phyloP scores from a whole-genome alignment of 768 basidiomycete genomes.

The Auricularia cornea region DNA sequence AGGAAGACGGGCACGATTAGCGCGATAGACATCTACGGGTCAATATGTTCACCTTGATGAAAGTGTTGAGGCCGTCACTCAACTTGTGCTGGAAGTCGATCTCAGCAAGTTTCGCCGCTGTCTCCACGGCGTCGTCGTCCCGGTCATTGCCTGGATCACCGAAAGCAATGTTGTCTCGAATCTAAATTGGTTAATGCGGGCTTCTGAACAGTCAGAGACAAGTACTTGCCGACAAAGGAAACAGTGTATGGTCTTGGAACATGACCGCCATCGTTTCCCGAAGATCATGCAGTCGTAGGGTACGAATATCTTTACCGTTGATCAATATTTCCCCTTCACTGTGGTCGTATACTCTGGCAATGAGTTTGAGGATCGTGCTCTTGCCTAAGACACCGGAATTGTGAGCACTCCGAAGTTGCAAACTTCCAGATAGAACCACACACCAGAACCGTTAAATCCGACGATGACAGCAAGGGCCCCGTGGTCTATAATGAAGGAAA shows the following conservation, averaged over 20 bases:
- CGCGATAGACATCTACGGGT: too few relatives aligned
- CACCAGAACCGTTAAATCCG: constrained; percentile 64
- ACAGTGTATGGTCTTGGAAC: constrained; percentile 76
- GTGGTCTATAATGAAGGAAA: constrained; percentile 60
- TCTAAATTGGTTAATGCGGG: constrained; percentile 34
- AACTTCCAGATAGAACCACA: neutral
- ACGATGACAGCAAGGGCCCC: constrained; percentile 79
- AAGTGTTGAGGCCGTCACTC: constrained; percentile 60
- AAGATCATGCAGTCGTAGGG: constrained; percentile 51
- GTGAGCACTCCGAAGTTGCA: too few relatives aligned
- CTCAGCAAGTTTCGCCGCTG: constrained; percentile 64
- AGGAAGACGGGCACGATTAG: constrained; percentile 27
- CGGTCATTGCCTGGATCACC: constrained; percentile 51
- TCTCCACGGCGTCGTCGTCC: constrained; percentile 47
- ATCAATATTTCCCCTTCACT: constrained; percentile 60
- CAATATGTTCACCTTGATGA: constrained; percentile 13
- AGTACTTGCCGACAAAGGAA: constrained; percentile 59
- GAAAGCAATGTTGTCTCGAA: constrained; percentile 68
- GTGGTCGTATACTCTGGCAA: constrained; percentile 62
- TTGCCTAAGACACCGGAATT: constrained; percentile 39
- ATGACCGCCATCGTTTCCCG: constrained; percentile 58
- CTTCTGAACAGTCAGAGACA: neutral
- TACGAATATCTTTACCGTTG: constrained; percentile 54
- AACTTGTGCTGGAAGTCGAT: constrained; percentile 54
- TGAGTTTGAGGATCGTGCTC: constrained; percentile 70